phyloP scores from a whole-genome alignment of 2,329 filamentous ascomycete species.

The Penicillium brasilianum region DNA sequence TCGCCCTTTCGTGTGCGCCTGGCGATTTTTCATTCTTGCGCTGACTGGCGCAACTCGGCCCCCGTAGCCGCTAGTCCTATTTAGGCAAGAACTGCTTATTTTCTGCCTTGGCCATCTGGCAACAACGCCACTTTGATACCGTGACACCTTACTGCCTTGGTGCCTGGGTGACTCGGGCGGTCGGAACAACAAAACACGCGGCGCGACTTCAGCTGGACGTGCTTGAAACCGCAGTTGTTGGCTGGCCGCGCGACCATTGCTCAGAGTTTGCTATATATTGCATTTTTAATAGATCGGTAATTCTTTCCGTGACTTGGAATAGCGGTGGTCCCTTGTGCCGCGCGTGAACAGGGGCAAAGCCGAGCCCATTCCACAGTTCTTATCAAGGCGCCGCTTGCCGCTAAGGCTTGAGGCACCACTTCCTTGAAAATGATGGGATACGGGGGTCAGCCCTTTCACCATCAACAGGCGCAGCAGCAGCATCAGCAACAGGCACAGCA shows the following conservation, averaged over 20 bases:
- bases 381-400: constrained; percentile 24
- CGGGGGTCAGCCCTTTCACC: constrained; percentile 39
- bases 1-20: constrained; percentile 27
- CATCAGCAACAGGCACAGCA: constrained; percentile 31
- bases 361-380: constrained; percentile 7
- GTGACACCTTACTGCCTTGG: constrained; percentile 17
- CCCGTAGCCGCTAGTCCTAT: constrained; percentile 32
- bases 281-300: constrained; percentile 1
- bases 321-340: constrained; percentile 26
- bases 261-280: constrained; percentile 5
- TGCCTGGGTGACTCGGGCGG: constrained; percentile 25
- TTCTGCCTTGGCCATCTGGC: constrained; percentile 16
- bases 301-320: background rate
- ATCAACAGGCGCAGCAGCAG: constrained; percentile 32
- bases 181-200: constrained; percentile 36
- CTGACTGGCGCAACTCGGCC: constrained; percentile 29
- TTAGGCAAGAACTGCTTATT: constrained; percentile 16
- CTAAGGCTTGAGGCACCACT: constrained; percentile 16
- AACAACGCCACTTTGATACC: background rate
- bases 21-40: constrained; percentile 31
- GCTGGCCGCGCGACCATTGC: constrained; percentile 20
- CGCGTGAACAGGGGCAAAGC: constrained; percentile 13
- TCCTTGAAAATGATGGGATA: constrained; percentile 44
- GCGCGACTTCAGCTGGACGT: constrained; percentile 29
- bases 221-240: constrained; percentile 15